Evolutionary conservation across 768 basidiomycete species (phyloP).

Genomic region (Amanita thiersii): DNA sequence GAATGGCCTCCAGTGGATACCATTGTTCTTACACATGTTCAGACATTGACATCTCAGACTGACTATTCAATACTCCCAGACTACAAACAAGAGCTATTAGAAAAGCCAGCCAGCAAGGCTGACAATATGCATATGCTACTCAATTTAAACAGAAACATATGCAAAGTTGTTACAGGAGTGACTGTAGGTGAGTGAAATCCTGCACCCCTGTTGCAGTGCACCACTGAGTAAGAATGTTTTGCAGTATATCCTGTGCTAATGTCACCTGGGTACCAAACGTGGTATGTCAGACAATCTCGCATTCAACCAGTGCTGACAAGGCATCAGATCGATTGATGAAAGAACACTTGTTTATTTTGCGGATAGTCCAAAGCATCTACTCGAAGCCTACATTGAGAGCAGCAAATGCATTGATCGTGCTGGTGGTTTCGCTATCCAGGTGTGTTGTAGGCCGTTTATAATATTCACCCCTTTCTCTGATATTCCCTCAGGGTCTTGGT

Average conservation of each 20-base stretch:
- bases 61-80: constrained; percentile 49
- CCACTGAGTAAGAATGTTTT: constrained; percentile 1
- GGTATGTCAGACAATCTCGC: constrained; percentile 52
- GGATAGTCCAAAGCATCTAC: constrained; percentile 47
- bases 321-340: constrained; percentile 71
- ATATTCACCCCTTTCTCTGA: constrained; percentile 1
- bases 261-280: constrained; percentile 56
- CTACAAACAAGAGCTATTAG: constrained; percentile 66
- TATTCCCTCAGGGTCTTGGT: constrained; percentile 82
- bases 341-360: constrained; percentile 72
- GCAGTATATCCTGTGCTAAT: constrained; percentile 74
- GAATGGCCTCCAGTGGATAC: constrained; percentile 99
- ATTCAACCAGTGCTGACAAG: no score
- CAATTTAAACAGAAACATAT: constrained; percentile 77
- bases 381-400: constrained; percentile 76
- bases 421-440: constrained; percentile 93
- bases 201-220: not conserved
- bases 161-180: constrained; percentile 91
- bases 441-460: constrained; percentile 20
- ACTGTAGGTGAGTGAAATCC: constrained; percentile 50
- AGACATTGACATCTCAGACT: constrained; percentile 48
- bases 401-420: constrained; percentile 85
- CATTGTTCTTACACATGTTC: constrained; percentile 77
- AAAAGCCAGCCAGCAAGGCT: constrained; percentile 74
- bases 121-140: constrained; percentile 86